Base-by-base conservation (phyloP, 2,329 filamentous ascomycete genomes). In the Aspergillus candidus region DNA sequence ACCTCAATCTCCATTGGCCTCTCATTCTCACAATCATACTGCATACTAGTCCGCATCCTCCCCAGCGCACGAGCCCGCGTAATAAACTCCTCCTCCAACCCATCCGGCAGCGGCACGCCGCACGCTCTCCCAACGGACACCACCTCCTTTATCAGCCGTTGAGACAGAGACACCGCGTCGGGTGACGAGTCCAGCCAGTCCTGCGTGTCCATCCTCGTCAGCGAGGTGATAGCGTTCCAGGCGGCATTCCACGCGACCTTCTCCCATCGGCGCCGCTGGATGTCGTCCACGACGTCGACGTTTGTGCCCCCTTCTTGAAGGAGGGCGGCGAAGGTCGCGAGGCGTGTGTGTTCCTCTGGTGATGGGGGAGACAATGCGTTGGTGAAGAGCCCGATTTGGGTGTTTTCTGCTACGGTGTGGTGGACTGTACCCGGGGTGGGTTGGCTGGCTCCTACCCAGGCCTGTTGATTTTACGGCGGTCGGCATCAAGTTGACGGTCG, bases 311-410 rank as follows among this genome's bases (percentile, higher is more conserved):
- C 73, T 0, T 59, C 51, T 0, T 55, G 58, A 2, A 78, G 54
- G 0, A 78, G 51, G 0, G 55, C 49, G 0, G 68, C 62, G 32
- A 78, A 75, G 0, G 52, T 55, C 0, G 70, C 48, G 0, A 79
- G 66, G 0, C 65, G 65, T 1, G 7, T 7, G 5, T 40, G n/a
- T 17, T 48, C 47, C 3, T 18, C 6, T 8, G n/a, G 11, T 8
- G 4, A 4, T 2, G 33, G 12, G 5, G 3, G 53, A 0, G 54
- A 6, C 0, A 48, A 15, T 0, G 57, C 17, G 29, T 74, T 76
- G 0, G 68, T 61, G 49, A 72, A 79, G 0, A 79, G 56, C 0
- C 77, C 78, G 3, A 80, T 72, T 43, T 80, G 72, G 57, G 75
- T 73, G 48, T 77, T 67, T 54, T 80, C 78, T 11, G 72, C 72